Evolutionary conservation across 208 protist genomes (phyloP).

Genomic region (Leishmania martiniquensis): DNA sequence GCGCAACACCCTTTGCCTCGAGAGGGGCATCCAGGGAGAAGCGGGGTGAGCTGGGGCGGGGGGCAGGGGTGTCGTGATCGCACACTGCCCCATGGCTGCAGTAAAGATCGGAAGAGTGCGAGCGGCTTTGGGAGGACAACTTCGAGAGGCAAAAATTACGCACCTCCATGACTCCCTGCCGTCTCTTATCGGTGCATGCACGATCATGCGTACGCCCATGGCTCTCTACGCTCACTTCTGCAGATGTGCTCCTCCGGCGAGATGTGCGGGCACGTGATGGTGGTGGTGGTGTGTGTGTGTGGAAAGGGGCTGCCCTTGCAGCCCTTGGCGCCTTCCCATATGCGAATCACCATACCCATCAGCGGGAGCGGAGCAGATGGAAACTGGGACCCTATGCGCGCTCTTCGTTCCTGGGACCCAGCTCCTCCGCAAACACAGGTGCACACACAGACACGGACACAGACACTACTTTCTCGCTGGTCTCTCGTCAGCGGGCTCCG

Average conservation of each 20-base stretch:
- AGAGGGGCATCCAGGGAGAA: background rate
- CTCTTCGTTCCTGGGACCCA: background rate
- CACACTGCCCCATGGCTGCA: background rate
- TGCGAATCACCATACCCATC: background rate
- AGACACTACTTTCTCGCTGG: background rate
- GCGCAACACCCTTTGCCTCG: background rate
- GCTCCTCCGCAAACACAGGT: background rate
- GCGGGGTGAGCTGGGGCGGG: background rate
- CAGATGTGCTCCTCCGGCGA: background rate
- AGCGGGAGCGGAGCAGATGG: background rate
- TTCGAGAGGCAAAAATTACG: background rate
- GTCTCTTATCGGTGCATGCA: background rate
- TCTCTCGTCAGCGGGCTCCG: slow-evolving; percentile 4
- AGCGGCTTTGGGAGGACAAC: background rate
- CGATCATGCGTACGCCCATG: background rate
- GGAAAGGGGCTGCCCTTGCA: background rate
- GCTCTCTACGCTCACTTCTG: too few species aligned
- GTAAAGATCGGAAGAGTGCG: background rate
- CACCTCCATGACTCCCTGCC: background rate
- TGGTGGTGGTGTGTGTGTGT: too few species aligned
- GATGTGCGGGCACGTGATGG: too few species aligned
- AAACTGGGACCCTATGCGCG: background rate
- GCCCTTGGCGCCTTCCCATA: background rate
- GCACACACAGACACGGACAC: slow-evolving; percentile 1
- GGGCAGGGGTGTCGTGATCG: background rate